Base-by-base conservation (phyloP, 2,329 filamentous ascomycete genomes). In the Cercospora sp. region DNA sequence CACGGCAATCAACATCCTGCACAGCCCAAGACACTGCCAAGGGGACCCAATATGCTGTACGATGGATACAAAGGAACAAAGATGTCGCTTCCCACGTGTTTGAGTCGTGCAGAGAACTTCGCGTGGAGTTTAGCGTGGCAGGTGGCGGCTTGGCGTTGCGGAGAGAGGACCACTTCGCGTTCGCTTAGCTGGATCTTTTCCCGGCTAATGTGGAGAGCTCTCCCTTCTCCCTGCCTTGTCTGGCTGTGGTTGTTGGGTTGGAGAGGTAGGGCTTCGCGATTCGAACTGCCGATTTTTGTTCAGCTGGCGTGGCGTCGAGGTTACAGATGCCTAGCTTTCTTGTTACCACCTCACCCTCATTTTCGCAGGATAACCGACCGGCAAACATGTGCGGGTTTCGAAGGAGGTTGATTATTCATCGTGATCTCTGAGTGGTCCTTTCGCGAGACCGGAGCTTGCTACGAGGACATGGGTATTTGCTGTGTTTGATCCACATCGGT, bases 181-280 rank as follows among this genome's bases (percentile, higher is more conserved):
- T n/a, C 23, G 18, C 23, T 57, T 57, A 16, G 20, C 18, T n/a
- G 12, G 51, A 55, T 48, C 18, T 48, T 48, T 10, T 28, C 13
- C 53, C 53, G 53, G 53, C 53, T 30, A 58, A 58, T 58, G 53
- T 58, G 53, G 53, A 33, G 53, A 58, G 53, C 53, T 58, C 42
- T 48, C 18, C 42, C n/a, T 23, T 48, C 18, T 48, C 42, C 26
- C 26, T 28, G 26, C 26, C 26, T 28, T 28, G 26, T 48, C 20
- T 13, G n/a, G 12, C 42, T 23, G 45, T 26, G 18, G 45, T 51
- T 26, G 45, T 51, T 51, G 45, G 2, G 18, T 16, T 23, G 36
- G 36, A 42, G 45, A 51, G 5, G 18, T 51, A 51, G 45, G 45
- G 45, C 45, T 51, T 51, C 45, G 18, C 45, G 45, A 26, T 51